Base-by-base conservation (phyloP, 2,329 filamentous ascomycete species). In the Nigrograna mackinnonii region DNA sequence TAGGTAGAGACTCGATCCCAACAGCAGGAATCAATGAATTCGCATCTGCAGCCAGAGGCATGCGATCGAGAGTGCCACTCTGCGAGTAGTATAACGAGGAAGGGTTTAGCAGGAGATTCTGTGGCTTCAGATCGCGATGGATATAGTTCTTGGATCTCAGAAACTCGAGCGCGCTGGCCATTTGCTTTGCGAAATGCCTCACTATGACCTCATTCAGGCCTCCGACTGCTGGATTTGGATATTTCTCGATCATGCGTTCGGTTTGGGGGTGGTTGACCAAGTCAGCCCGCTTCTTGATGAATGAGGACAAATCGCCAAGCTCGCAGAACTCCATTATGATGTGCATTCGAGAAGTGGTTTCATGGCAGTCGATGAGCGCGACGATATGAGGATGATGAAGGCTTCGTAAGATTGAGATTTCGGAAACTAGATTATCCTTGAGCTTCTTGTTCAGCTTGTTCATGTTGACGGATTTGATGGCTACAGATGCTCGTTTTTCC, bases 241-340 rank as follows among this genome's bases (percentile, higher is more conserved):
- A 97, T 68, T 95, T 96, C 60, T 85, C 81, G 47, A 95, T 90
- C 84, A 97, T 92, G 56, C 95, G 90, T 62, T 84, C 82, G 3
- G 92, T 94, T 39, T 89, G 86, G 20, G 87, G 84, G 64, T 95
- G 87, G 37, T 85, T 86, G 33, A 79, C 80, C 34, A 96, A 81
- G 62, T 85, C 88, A 47, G 92, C 85, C 47, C 92, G 83, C 73
- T 94, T 95, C 78, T 94, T 95, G 74, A 99, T 96, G 70, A 99
- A 97, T 40, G 92, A 79, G 9, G 94, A 95, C 44, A 99, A 74
- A 64, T 99, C 94, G 17, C 94, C 92, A 30, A 99, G 80, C 65
- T 95, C 90, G 73, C 94, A 97, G 72, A 95, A 97, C 73, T 99
- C 94, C 92, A 97, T 99, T 50, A 97, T 86, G 44, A 99, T 81